phyloP scores from a whole-genome alignment of 1,284 basidiomycete species.

The Leccinum huronense region DNA sequence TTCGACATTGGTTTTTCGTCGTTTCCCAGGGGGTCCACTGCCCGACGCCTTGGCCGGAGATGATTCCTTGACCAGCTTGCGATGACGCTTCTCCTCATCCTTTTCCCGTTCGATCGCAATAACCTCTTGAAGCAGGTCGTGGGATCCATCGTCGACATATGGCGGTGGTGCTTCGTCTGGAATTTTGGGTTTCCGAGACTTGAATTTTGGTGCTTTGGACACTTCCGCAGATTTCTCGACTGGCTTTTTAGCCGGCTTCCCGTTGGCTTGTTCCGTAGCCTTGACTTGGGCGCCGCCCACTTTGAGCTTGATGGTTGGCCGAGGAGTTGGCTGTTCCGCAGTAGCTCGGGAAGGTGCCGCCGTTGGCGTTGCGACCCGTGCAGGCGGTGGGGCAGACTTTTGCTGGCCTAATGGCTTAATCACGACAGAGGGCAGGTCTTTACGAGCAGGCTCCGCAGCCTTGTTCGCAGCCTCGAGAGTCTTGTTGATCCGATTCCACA shows the following conservation, averaged over 20 bases:
- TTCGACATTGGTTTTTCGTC: conserved; percentile 52
- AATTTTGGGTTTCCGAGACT: conserved; percentile 48
- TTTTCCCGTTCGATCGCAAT: conserved; percentile 74
- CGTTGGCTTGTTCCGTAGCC: conserved; percentile 31
- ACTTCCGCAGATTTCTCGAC: conserved; percentile 36
- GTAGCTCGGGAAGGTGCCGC: conserved; percentile 29
- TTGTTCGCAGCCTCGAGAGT: conserved; percentile 56
- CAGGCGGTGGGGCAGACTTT: conserved; percentile 20
- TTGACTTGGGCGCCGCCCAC: conserved; percentile 39
- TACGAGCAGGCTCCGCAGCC: conserved; percentile 35
- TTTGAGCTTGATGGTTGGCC: conserved; percentile 61
- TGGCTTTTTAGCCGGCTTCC: conserved; percentile 24
- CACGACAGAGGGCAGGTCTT: conserved; percentile 33
- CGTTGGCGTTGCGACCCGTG: conserved; percentile 12
- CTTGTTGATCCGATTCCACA: conserved; percentile 76
- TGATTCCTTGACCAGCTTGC: conserved; percentile 33
- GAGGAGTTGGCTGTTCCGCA: conserved; percentile 38
- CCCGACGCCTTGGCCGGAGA: conserved; percentile 37
- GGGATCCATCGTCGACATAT: conserved; percentile 71
- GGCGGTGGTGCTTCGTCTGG: conserved; percentile 58
- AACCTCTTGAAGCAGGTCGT: conserved; percentile 76
- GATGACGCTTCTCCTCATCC: conserved; percentile 45
- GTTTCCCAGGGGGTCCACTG: conserved; percentile 44
- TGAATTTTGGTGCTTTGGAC: conserved; percentile 38
- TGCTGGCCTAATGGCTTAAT: conserved; percentile 38